phyloP scores from a whole-genome alignment of 1,139 yeast genomes.

The Debaryomyces coudertii region DNA sequence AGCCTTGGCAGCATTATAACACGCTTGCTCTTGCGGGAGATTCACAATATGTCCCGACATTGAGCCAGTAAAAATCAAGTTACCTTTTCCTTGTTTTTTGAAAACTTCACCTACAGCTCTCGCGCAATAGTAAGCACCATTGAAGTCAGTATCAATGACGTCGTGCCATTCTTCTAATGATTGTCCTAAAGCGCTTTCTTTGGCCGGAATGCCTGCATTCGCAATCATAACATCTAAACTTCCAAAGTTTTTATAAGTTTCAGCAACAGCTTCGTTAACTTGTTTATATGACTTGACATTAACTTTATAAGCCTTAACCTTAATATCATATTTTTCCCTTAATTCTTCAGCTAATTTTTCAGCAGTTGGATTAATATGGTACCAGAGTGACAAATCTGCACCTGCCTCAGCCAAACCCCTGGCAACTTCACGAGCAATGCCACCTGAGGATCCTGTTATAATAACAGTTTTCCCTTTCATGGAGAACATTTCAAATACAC shows the following conservation, averaged over 20 bases:
- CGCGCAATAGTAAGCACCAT: conserved; percentile 62
- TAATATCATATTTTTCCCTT: no score
- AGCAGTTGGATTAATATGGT: no score
- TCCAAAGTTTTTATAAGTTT: conserved; percentile 15
- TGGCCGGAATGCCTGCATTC: conserved; percentile 24
- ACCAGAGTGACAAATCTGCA: no score
- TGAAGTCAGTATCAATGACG: conserved; percentile 52
- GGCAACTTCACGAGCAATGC: no score
- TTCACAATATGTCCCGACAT: conserved; percentile 66
- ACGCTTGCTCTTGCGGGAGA: conserved; percentile 57
- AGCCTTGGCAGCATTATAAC: conserved; percentile 61
- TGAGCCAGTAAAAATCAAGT: conserved; percentile 67
- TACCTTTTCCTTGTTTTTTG: conserved; percentile 49
- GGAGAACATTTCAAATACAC: no score
- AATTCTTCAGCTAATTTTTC: conserved; percentile 9
- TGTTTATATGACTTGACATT: conserved; percentile 8
- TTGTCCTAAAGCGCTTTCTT: no score
- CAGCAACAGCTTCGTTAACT: conserved; percentile 15
- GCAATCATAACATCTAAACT: conserved; percentile 17
- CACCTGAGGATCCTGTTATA: no score
- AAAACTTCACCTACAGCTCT: conserved; percentile 56
- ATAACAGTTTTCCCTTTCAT: no score
- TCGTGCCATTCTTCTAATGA: no score
- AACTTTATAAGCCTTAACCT: no score
- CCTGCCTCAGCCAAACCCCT: no score